phyloP scores from a whole-genome alignment of 2,329 filamentous ascomycete genomes.

The Raffaelea arxii region DNA sequence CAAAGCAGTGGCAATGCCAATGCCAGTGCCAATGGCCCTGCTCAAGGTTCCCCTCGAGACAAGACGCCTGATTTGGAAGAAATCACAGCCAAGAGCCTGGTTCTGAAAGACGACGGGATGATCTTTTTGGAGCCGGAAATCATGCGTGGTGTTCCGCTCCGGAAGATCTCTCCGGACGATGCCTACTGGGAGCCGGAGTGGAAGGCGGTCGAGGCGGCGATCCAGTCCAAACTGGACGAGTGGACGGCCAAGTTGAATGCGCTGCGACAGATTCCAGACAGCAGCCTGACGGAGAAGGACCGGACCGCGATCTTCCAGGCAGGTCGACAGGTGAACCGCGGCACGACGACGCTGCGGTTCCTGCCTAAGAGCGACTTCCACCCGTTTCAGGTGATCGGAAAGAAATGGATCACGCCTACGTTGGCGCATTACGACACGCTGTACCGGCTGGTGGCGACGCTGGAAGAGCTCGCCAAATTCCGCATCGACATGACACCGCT shows the following conservation, averaged over 20 bases:
- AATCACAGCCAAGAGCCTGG: slow-evolving; percentile 36
- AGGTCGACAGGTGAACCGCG: slow-evolving; percentile 46
- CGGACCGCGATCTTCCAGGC: slow-evolving; percentile 41
- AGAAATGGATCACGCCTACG: slow-evolving; percentile 36
- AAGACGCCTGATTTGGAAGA: slow-evolving; percentile 16
- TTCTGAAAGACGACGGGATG: slow-evolving; percentile 37
- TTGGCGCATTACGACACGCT: slow-evolving; percentile 46
- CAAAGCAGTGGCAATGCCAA: too few species aligned
- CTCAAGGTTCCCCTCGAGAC: too few species aligned
- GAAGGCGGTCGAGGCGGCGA: slow-evolving; percentile 32
- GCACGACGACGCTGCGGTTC: slow-evolving; percentile 41
- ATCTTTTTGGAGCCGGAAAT: slow-evolving; percentile 41
- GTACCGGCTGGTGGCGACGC: slow-evolving; percentile 43
- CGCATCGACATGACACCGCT: slow-evolving; percentile 41
- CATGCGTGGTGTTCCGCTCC: slow-evolving; percentile 42
- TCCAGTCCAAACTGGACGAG: slow-evolving; percentile 32
- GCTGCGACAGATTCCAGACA: slow-evolving; percentile 23
- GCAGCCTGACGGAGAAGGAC: slow-evolving; percentile 19
- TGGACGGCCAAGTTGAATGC: slow-evolving; percentile 41
- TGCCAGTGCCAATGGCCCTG: too few species aligned
- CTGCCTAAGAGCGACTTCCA: slow-evolving; percentile 40
- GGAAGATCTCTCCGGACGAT: slow-evolving; percentile 37
- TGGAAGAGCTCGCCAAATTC: slow-evolving; percentile 44
- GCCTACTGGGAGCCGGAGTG: slow-evolving; percentile 48
- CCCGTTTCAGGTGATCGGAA: slow-evolving; percentile 46